Percentiles rank a stretch among this genome's conserved stretches.
Conservation (phyloP, 2,329 filamentous ascomycete genomes). For the Niveomyces coronatus region DNA sequence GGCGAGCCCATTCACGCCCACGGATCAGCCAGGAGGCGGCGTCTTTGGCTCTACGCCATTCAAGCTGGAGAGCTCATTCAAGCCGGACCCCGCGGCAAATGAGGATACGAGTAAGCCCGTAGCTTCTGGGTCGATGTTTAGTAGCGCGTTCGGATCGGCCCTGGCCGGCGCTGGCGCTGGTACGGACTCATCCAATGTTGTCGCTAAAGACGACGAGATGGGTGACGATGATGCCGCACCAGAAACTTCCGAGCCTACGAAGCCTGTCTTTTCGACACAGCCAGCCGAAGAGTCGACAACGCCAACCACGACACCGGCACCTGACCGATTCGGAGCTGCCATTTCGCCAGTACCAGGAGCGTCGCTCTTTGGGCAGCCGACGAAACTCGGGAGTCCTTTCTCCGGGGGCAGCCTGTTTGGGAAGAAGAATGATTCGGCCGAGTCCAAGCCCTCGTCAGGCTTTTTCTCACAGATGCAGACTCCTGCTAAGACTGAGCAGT, state of each 20-base stretch:
- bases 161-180: conserved; percentile 38
- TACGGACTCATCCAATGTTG: conserved; percentile 22
- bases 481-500: conserved; percentile 19
- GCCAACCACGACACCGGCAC: conserved; percentile 41
- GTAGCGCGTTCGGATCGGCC: conserved; percentile 48
- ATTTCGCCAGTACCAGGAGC: conserved; percentile 23
- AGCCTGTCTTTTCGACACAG: conserved; percentile 18
- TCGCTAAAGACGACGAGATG: conserved; percentile 44
- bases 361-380: conserved; percentile 26
- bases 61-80: conserved; percentile 58
- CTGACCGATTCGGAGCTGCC: conserved; percentile 34
- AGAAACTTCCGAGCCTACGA: conserved; percentile 13
- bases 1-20: conserved; percentile 8
- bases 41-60: conserved; percentile 47
- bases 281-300: conserved; percentile 28
- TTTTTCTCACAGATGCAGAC: conserved; percentile 18
- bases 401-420: conserved; percentile 19
- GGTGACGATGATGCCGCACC: conserved; percentile 23
- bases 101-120: conserved; percentile 45
- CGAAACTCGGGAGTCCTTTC: conserved; percentile 15
- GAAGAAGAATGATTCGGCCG: conserved; percentile 16
- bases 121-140: conserved; percentile 42
- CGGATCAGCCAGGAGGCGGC: conserved; percentile 20
- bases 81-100: conserved; percentile 49
- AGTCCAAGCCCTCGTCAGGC: conserved; percentile 15